Percentiles rank a stretch among this genome's conserved stretches.
Evolutionary conservation across 1,284 basidiomycete species (phyloP).

Genomic region (Sanghuangporus sanghuang): DNA sequence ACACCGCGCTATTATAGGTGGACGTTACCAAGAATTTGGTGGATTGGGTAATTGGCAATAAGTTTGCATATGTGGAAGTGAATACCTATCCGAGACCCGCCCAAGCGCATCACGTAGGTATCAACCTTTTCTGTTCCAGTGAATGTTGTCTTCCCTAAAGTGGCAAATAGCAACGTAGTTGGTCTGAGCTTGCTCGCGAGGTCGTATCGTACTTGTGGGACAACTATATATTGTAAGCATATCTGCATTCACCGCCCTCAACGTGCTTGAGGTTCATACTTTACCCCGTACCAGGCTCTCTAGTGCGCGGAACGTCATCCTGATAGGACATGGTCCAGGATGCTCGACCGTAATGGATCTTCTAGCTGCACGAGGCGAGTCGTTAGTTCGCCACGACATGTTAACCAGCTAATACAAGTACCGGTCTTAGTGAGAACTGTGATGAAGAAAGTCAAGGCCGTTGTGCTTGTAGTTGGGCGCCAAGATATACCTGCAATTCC

Average conservation of each 20-base stretch:
- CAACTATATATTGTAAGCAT: constrained; percentile 79
- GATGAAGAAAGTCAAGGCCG: constrained; percentile 57
- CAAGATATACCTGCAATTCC: constrained; percentile 52
- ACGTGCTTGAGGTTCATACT: neutral
- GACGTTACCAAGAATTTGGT: constrained; percentile 82
- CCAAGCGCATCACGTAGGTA: constrained; percentile 23
- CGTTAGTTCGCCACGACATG: constrained; percentile 1
- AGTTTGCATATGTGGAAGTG: constrained; percentile 80
- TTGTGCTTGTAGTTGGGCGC: constrained; percentile 75
- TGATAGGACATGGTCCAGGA: constrained; percentile 86
- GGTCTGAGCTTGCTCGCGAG: constrained; percentile 47
- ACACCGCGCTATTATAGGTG: constrained; percentile 44
- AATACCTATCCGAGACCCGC: constrained; percentile 73
- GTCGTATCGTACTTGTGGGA: constrained; percentile 89
- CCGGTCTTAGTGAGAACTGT: constrained; percentile 40
- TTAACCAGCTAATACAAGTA: neutral
- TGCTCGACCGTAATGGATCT: constrained; percentile 73
- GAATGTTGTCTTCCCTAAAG: constrained; percentile 5
- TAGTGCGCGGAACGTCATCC: constrained; percentile 62
- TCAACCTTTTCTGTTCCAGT: neutral
- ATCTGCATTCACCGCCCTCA: neutral
- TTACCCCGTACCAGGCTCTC: constrained; percentile 52
- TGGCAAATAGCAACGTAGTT: constrained; percentile 30
- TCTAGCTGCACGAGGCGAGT: constrained; percentile 62
- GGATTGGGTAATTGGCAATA: constrained; percentile 62